phyloP scores from a whole-genome alignment of 2,329 filamentous ascomycete species.

The Truncatella angustata region DNA sequence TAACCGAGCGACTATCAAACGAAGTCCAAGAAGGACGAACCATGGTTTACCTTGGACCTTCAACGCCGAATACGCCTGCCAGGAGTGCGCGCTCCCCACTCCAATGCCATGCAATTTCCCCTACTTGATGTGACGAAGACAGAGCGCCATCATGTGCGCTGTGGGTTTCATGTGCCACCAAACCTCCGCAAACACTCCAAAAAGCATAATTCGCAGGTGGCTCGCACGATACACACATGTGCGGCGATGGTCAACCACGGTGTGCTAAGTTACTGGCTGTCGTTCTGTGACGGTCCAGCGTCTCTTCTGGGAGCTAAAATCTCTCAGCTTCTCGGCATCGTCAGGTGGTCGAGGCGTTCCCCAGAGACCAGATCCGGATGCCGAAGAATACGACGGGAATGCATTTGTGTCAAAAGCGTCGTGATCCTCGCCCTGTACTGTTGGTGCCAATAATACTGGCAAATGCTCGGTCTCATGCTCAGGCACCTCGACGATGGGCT shows the following conservation, averaged over 20 bases:
- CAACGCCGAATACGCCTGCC: no score
- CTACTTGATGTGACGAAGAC: neutral
- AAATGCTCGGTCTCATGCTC: constrained; percentile 11
- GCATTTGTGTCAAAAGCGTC: constrained; percentile 30
- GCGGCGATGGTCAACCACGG: neutral
- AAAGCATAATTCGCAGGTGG: no score
- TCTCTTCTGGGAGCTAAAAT: constrained; percentile 46
- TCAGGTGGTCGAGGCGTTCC: constrained; percentile 41
- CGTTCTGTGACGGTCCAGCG: constrained; percentile 57
- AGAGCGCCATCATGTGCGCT: neutral
- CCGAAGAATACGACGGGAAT: constrained; percentile 34
- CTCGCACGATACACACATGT: no score
- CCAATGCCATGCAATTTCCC: neutral
- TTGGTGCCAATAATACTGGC: neutral
- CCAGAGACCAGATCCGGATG: constrained; percentile 42
- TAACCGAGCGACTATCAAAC: no score
- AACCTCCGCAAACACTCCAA: no score
- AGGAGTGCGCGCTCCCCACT: neutral
- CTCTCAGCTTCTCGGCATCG: constrained; percentile 44
- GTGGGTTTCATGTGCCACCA: neutral
- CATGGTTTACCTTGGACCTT: no score
- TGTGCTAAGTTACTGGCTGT: constrained; percentile 4
- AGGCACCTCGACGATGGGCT: neutral
- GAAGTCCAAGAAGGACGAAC: no score
- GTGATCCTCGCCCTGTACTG: constrained; percentile 18